Percentiles rank a stretch among this genome's conserved stretches.
Evolutionary conservation across 2,329 filamentous ascomycete genomes (phyloP).

Genomic region (Mycosphaerella sp.): DNA sequence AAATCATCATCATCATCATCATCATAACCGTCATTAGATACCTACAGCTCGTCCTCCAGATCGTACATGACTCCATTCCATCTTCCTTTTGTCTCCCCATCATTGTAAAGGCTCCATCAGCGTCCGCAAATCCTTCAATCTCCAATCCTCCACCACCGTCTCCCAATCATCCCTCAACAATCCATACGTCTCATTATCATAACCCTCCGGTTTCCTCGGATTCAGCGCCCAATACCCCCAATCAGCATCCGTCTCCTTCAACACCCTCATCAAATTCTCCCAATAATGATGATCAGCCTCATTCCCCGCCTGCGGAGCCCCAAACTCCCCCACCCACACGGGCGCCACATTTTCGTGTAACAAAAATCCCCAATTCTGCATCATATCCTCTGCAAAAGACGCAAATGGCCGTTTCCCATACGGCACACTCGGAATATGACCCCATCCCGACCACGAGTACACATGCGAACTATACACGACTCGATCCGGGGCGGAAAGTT

Average conservation of each 20-base stretch:
- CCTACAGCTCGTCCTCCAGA: background rate
- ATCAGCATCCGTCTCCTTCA: constrained; percentile 50
- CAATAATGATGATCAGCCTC: constrained; percentile 59
- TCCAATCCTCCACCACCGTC: constrained; percentile 36
- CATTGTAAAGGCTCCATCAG: constrained; percentile 19
- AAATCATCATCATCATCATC: too few relatives aligned
- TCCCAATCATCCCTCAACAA: constrained; percentile 59
- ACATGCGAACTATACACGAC: constrained; percentile 64
- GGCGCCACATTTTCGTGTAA: constrained; percentile 51
- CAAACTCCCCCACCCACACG: constrained; percentile 64
- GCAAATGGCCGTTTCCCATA: constrained; percentile 56
- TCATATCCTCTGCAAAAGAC: constrained; percentile 58
- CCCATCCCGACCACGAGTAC: constrained; percentile 64
- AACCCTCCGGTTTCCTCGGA: constrained; percentile 54
- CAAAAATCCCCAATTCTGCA: constrained; percentile 60
- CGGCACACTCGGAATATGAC: constrained; percentile 45
- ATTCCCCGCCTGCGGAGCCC: constrained; percentile 49
- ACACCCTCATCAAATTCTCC: constrained; percentile 55
- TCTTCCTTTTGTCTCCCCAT: background rate
- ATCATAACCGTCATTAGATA: too few relatives aligned
- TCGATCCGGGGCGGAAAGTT: constrained; percentile 48
- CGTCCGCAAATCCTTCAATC: constrained; percentile 21
- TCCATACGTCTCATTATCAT: constrained; percentile 55
- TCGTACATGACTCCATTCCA: background rate
- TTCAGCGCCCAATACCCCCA: constrained; percentile 64